phyloP scores from a whole-genome alignment of 192 early-diverging fungal genomes.

The Pecoramyces ruminantium region DNA sequence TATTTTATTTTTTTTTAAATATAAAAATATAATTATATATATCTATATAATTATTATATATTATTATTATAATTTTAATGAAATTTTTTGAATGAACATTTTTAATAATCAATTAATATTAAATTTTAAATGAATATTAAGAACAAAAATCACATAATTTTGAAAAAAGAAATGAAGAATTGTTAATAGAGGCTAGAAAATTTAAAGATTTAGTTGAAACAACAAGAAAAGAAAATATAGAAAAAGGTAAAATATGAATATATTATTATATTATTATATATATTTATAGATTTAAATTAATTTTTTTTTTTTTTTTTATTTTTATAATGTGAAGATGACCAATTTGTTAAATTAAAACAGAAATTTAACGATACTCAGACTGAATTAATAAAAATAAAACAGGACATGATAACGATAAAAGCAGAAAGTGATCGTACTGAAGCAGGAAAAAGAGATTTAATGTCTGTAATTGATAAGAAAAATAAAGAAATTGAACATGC shows the following conservation, averaged over 20 bases:
- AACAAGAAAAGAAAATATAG: neutral
- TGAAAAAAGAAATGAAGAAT: neutral
- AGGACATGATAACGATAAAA: neutral
- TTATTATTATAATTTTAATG: no score
- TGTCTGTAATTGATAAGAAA: neutral
- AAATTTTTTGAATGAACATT: no score
- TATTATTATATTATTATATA: no score
- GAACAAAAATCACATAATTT: neutral
- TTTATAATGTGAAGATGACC: neutral
- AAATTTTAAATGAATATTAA: no score
- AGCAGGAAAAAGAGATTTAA: neutral
- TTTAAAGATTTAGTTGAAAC: neutral
- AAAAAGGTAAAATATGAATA: neutral
- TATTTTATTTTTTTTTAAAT: no score
- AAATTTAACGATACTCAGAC: neutral
- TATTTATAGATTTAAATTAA: no score
- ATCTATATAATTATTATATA: no score
- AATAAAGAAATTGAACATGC: neutral
- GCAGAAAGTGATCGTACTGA: neutral
- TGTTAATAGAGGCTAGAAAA: neutral
- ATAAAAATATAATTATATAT: no score
- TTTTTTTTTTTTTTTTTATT: no score
- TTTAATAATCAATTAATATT: no score
- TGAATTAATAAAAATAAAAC: neutral
- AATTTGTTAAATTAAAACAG: neutral